Conservation (phyloP, 352 stramenopile genomes). For the Albugo candida region DNA sequence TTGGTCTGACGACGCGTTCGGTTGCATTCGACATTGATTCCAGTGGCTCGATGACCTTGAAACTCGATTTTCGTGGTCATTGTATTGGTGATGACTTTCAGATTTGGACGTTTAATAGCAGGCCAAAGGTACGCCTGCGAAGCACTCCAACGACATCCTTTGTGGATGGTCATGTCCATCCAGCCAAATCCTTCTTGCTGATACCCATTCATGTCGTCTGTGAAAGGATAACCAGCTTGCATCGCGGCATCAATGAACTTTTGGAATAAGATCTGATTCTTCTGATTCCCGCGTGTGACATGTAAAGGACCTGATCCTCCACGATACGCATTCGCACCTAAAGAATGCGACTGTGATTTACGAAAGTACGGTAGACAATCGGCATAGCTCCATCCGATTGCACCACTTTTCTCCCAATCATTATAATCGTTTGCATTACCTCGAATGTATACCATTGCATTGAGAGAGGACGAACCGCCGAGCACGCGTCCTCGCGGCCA, state of each 20-base stretch:
- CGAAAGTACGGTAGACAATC: conserved; percentile 80
- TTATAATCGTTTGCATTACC: conserved; percentile 78
- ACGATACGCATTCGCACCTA: conserved; percentile 57
- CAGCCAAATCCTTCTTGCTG: conserved; percentile 81
- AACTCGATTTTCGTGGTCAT: conserved; percentile 74
- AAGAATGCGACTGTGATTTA: conserved; percentile 61
- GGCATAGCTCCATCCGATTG: conserved; percentile 67
- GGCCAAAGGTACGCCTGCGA: conserved; percentile 59
- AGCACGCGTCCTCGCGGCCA: conserved; percentile 79
- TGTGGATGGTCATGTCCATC: conserved; percentile 78
- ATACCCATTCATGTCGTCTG: conserved; percentile 79
- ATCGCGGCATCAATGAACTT: conserved; percentile 78
- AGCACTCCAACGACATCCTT: conserved; percentile 64
- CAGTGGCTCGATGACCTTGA: conserved; percentile 52
- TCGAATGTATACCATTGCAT: conserved; percentile 83
- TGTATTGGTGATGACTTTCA: conserved; percentile 64
- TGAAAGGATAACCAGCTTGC: conserved; percentile 72
- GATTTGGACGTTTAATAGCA: conserved; percentile 34
- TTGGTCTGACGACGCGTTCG: conserved; percentile 27
- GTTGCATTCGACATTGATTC: conserved; percentile 48
- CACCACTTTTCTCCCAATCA: conserved; percentile 56
- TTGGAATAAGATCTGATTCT: conserved; percentile 71
- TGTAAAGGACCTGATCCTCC: conserved; percentile 66
- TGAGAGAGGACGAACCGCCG: conserved; percentile 74
- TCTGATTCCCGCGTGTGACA: conserved; percentile 56